These are phyloP conservation scores for Picochlorum sp. DNA, from an alignment of 139 green algal genomes.

Conservation along the genomic window DNA sequence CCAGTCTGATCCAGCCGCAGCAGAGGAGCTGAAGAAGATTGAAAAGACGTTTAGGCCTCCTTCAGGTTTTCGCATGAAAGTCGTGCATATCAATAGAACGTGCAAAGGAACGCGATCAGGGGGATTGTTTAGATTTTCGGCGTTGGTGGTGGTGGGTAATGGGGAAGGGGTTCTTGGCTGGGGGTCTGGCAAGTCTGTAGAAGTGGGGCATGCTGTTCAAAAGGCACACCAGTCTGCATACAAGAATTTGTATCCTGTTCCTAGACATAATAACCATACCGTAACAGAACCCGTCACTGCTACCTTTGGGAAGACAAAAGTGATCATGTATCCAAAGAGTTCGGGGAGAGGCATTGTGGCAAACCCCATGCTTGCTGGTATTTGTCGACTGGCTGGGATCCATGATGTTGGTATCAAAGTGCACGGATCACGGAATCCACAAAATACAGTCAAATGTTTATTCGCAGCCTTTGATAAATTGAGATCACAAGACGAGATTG, in stretches of 20 bases:
- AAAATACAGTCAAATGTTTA: constrained; percentile 31
- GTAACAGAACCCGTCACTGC: constrained; percentile 19
- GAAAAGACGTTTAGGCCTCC: constrained; percentile 17
- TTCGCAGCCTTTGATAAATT: constrained; percentile 30
- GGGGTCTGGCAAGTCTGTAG: constrained; percentile 33
- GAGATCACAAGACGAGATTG: constrained; percentile 21
- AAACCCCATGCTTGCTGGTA: constrained; percentile 14
- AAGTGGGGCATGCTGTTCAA: constrained; percentile 22
- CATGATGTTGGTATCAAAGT: constrained; percentile 34
- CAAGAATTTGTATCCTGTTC: constrained; percentile 29
- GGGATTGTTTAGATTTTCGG: constrained; percentile 25
- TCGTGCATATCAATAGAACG: constrained; percentile 32
- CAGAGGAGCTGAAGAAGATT: constrained; percentile 22
- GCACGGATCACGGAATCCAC: constrained; percentile 27
- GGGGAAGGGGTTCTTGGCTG: constrained; percentile 32
- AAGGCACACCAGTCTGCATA: constrained; percentile 26
- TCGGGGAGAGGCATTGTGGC: constrained; percentile 24
- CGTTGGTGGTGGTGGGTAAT: constrained; percentile 38
- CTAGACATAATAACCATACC: constrained; percentile 30
- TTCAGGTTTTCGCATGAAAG: constrained; percentile 13
- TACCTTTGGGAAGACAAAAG: constrained; percentile 30
- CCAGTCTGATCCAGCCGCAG: constrained; percentile 14
- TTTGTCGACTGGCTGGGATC: constrained; percentile 33
- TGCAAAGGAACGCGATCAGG: constrained; percentile 31
- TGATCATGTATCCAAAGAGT: constrained; percentile 30